Conservation (phyloP, 2,329 filamentous ascomycete species). For the Penicillium aurantiogriseum region DNA sequence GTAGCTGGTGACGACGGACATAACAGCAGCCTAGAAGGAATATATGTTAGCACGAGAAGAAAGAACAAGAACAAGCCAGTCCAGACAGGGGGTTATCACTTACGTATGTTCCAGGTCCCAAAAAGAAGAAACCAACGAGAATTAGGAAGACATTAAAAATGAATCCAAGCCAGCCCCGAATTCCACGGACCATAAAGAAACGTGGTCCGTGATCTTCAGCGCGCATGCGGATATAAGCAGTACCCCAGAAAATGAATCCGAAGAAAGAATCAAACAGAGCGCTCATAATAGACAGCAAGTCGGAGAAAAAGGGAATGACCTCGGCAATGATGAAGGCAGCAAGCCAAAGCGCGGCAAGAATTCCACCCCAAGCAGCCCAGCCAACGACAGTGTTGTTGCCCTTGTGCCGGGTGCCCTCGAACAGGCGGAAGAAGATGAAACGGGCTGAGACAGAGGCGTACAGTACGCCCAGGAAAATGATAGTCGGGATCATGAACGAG, state of each 20-base stretch:
- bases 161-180: slow-evolving; percentile 44
- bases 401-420: slow-evolving; percentile 76
- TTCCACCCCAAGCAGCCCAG: slow-evolving; percentile 74
- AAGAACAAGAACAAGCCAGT: neutral
- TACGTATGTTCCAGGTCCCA: slow-evolving; percentile 76
- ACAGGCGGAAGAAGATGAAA: slow-evolving; percentile 89
- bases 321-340: slow-evolving; percentile 89
- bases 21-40: slow-evolving; percentile 39
- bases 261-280: slow-evolving; percentile 78
- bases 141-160: slow-evolving; percentile 71
- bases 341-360: slow-evolving; percentile 68
- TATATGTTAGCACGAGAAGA: slow-evolving; percentile 7
- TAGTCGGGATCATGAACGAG: slow-evolving; percentile 91
- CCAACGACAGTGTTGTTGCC: slow-evolving; percentile 76
- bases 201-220: slow-evolving; percentile 39
- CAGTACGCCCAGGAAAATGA: slow-evolving; percentile 87
- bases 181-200: slow-evolving; percentile 43
- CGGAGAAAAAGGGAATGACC: slow-evolving; percentile 90
- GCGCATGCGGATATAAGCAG: slow-evolving; percentile 48
- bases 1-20: slow-evolving; percentile 65
- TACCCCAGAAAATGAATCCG: slow-evolving; percentile 83
- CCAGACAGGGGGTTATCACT: slow-evolving; percentile 24
- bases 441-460: slow-evolving; percentile 88
- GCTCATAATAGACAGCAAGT: slow-evolving; percentile 56
- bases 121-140: slow-evolving; percentile 72